Base-by-base conservation (phyloP, 2,329 filamentous ascomycete genomes). In the Arthrobotrys megalospora region DNA sequence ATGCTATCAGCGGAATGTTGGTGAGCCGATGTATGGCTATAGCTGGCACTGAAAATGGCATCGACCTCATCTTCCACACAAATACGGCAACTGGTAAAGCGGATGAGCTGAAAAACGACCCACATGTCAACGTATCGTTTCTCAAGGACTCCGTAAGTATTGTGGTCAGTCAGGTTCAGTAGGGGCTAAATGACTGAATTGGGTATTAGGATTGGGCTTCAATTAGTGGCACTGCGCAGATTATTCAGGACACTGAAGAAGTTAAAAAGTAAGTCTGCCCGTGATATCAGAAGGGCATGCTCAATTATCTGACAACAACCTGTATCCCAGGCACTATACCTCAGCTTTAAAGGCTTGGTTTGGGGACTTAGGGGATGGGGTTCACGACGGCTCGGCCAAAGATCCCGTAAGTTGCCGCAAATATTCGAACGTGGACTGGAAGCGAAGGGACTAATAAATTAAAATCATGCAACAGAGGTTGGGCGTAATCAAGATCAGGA, bases 81-180 rank as follows among this genome's bases (percentile, higher is more conserved):
- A 97, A 97, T 87, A 94, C 93, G 80, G 92, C 95, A 84, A 94
- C 92, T 8, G 90, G 93, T 85, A 97, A 97, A 88, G 94, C 93
- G 4, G 89, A 93, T 84, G 93, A 97, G 82, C 88, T 97, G 48
- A 87, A 89, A 71, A 86, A 87, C 71, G 91, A 96, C 84, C 86
- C 91, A 0, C 88, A 92, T 81, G 88, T 94, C 86, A 96, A 97
- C 86, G 88, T 97, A 80, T 89, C 91, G 58, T 97, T 97, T 87
- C 87, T 95, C 81, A 91, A 92, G 84, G 77, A 69, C 53, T 47
- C 41, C 16, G 24, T 66, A 16, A 62, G 43, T 45, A 60, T 12
- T 50, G 28, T 5, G 5, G 28, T 14, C 19, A 24, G 11, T 11
- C 34, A 21, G 24, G 34, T 24, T 68, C 19, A 69, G 21, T 16